Base-by-base conservation (phyloP, 371 early-diverging fungal genomes). In the Nematocida minor region DNA sequence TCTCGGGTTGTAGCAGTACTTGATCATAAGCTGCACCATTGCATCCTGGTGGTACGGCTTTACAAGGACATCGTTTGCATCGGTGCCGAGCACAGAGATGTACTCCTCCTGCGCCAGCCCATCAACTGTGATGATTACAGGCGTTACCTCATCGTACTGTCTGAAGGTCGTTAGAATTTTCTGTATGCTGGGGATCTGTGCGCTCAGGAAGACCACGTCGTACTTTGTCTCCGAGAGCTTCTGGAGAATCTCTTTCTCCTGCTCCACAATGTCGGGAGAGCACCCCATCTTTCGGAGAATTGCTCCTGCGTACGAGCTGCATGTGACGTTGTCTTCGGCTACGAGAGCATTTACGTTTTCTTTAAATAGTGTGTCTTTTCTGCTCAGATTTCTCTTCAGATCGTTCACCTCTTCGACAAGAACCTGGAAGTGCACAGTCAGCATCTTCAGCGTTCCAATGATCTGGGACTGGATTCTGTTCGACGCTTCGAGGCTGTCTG, bases 351-450 rank as follows among this genome's bases (percentile, higher is more conserved):
- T 60, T 11, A 66, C 42, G 25, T 55, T 60, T 14, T 67, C 57
- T 25, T 67, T 66, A 48, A 66, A 67, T 0, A 79, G 68, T 25
- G 67, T 44, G 14, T 67, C 77, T 40, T 74, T 78, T 32, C 79
- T 78, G 54, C 41, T 57, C 34, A 79, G 47, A 16, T 60, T 60
- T 41, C 49, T 80, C 55, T 83, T 83, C n/a, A 83, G 46, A 36
- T 83, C 84, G 47, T 74, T 80, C 29, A 83, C 67, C 48, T 83
- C 82, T 54, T 83, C 84, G 31, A 80, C 69, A 18, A 83, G 53
- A 34, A 79, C 66, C 42, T 80, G 77, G 64, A 83, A 80, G 55
- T 83, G 79, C 55, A 77, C 67, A 4, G 84, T 79, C 41, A 83
- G 78, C 47, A 67, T 77, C 62, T 80, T 80, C 29, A 83, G 36